Evolutionary conservation across 805 yeast genomes (phyloP), one percentile per base, ranked within the genome.

Genomic region (Jamesozyma gamospora): DNA sequence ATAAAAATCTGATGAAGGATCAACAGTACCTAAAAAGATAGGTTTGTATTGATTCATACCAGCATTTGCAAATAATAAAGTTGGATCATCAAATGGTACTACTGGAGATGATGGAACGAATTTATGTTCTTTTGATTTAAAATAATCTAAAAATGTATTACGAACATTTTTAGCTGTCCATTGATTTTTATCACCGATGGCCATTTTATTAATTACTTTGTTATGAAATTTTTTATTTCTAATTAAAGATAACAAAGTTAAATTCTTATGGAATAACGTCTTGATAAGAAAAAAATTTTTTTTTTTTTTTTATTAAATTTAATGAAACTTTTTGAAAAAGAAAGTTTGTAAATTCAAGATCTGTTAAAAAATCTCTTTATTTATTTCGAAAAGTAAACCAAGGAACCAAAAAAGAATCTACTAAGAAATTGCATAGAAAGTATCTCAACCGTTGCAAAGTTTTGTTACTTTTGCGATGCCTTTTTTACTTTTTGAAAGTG

Each of bases 11-110:
- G 92, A 79, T 17, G 90, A 70, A 26, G 99, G 99, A 53, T 92
- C 97, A 35, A 87, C 96, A 9, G 96, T 88, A 40, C 99, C 99
- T 56, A 88, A 70, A 63, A 92, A 92, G 52, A 92, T 92, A 12
- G 98, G 95, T 65, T 92, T 92, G 66, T 88, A 92, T 70, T 92
- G 99, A 68, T 92, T 92, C 99, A 92, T 92, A 66, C 97, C 98
- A 43, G 99, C 99, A 61, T 92, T 92, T 58, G 98, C 95, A 60
- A 92, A 92, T 46, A 92, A 70, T 46, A 92, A 72, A 19, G 97
- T 90, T 38, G 99, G 98, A 61, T 92, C 99, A 67, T 92, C 96
- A 62, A 82, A 94, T 39, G 99, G 99, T 44, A 92, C 80, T 24
- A 90, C 97, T 0, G 96, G 84, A 2, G 97, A 87, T 0, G 95